Conservation (phyloP, 1,284 basidiomycete genomes). For the Cronartium ribicola region DNA sequence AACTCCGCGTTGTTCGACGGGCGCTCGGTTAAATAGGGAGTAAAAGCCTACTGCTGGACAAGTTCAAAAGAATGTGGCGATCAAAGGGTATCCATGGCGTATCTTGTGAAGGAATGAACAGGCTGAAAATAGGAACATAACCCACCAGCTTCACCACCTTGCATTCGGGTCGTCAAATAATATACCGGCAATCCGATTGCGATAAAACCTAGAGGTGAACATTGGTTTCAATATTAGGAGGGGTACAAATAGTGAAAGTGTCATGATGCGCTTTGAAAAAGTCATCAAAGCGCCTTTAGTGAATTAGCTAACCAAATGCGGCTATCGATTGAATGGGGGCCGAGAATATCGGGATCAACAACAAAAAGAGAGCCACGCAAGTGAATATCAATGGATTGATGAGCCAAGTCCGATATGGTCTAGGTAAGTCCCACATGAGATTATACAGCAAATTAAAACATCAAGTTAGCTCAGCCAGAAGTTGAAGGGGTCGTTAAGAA, state of each 20-base stretch:
- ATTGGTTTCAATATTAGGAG: neutral
- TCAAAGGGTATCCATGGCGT: too few species aligned
- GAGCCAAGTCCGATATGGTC: constrained; percentile 88
- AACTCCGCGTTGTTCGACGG: too few species aligned
- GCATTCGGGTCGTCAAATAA: constrained; percentile 20
- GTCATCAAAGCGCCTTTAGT: neutral
- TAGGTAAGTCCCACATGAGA: neutral
- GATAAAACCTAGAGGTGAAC: constrained; percentile 24
- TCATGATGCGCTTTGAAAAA: neutral
- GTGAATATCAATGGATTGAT: constrained; percentile 87
- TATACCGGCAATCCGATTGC: constrained; percentile 26
- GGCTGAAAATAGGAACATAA: neutral
- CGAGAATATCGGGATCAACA: constrained; percentile 91
- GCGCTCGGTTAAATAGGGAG: too few species aligned
- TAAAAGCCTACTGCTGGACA: too few species aligned
- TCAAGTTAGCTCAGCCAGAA: neutral
- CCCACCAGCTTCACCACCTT: neutral
- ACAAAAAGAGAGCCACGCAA: constrained; percentile 79
- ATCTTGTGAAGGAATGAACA: too few species aligned
- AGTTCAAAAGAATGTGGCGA: too few species aligned
- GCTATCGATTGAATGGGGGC: constrained; percentile 82
- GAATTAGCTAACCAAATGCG: constrained; percentile 65
- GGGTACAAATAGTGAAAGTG: neutral
- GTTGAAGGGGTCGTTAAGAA: neutral
- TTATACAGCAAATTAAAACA: neutral